Conservation (phyloP, 2,329 filamentous ascomycete species). For the Phyllachora maydis region DNA sequence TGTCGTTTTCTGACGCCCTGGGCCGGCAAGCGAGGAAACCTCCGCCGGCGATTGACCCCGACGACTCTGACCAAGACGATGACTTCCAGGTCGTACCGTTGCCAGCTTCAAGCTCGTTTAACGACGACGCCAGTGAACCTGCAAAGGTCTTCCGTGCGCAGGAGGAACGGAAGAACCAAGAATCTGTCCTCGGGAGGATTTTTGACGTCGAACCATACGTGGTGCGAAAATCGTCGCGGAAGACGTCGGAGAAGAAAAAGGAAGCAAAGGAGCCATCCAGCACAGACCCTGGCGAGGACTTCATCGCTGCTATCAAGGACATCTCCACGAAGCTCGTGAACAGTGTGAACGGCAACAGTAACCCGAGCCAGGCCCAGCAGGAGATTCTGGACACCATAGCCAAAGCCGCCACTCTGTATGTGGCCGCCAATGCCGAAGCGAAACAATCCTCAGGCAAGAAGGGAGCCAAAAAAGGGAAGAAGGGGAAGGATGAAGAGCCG, state of each 20-base stretch:
- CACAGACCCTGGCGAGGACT: slow-evolving; percentile 10
- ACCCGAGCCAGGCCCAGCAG: slow-evolving; percentile 14
- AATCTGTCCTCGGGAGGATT: slow-evolving; percentile 27
- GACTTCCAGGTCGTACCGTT: slow-evolving; percentile 24
- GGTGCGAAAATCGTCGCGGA: slow-evolving; percentile 13
- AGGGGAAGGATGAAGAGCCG: slow-evolving; percentile 1
- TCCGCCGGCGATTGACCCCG: slow-evolving; percentile 14
- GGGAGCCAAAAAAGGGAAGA: slow-evolving; percentile 2
- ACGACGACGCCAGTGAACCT: slow-evolving; percentile 17
- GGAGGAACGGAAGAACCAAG: slow-evolving; percentile 32
- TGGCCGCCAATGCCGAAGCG: slow-evolving; percentile 19
- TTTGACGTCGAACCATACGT: slow-evolving; percentile 25
- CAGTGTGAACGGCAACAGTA: slow-evolving; percentile 14
- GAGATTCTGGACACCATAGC: slow-evolving; percentile 28
- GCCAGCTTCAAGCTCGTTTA: slow-evolving; percentile 8
- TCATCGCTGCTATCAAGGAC: slow-evolving; percentile 16
- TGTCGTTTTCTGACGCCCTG: slow-evolving; percentile 35
- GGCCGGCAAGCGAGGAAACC: slow-evolving; percentile 24
- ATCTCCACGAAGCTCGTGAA: slow-evolving; percentile 21
- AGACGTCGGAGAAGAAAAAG: slow-evolving; percentile 7
- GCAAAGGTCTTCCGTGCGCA: slow-evolving; percentile 24
- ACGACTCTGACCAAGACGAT: slow-evolving; percentile 28
- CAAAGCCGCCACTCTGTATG: slow-evolving; percentile 27
- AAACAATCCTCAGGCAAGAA: no score
- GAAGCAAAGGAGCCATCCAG: slow-evolving; percentile 6